Evolutionary conservation across 495 filamentous ascomycete species (phyloP).

Genomic region (Niebla homalea): DNA sequence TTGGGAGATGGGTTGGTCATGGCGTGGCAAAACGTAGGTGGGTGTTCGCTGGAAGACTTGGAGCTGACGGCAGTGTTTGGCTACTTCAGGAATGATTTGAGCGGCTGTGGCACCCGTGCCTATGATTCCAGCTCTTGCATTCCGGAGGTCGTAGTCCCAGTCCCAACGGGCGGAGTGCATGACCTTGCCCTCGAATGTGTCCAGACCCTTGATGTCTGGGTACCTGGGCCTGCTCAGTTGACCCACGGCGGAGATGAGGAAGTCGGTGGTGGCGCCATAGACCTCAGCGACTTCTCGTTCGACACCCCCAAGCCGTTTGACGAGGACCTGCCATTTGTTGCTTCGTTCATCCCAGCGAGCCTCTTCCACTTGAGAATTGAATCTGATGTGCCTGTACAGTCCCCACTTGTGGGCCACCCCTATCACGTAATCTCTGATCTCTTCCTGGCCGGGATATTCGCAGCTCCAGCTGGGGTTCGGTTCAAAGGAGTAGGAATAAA

Average conservation of each 20-base stretch:
- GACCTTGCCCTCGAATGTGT: constrained; percentile 38
- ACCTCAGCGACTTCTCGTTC: constrained; percentile 30
- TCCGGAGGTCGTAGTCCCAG: constrained; percentile 31
- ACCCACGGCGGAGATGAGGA: constrained; percentile 52
- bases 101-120: constrained; percentile 50
- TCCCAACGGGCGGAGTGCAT: constrained; percentile 28
- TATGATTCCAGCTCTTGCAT: constrained; percentile 12
- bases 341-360: constrained; percentile 42
- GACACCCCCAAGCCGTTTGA: constrained; percentile 31
- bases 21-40: constrained; percentile 48
- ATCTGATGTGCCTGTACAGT: constrained; percentile 33
- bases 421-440: constrained; percentile 35
- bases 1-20: constrained; percentile 37
- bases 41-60: constrained; percentile 56
- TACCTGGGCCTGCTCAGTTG: constrained; percentile 47
- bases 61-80: constrained; percentile 38
- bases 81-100: constrained; percentile 57
- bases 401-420: background rate
- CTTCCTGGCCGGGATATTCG: constrained; percentile 50
- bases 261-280: constrained; percentile 38
- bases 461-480: constrained; percentile 51
- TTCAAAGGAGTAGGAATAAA: constrained; percentile 56
- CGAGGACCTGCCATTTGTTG: constrained; percentile 40
- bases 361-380: constrained; percentile 37
- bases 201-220: constrained; percentile 45